Evolutionary conservation across 1,284 basidiomycete species (phyloP), one percentile per base, ranked within the genome.

Genomic region (Apiotrichum siamense): DNA sequence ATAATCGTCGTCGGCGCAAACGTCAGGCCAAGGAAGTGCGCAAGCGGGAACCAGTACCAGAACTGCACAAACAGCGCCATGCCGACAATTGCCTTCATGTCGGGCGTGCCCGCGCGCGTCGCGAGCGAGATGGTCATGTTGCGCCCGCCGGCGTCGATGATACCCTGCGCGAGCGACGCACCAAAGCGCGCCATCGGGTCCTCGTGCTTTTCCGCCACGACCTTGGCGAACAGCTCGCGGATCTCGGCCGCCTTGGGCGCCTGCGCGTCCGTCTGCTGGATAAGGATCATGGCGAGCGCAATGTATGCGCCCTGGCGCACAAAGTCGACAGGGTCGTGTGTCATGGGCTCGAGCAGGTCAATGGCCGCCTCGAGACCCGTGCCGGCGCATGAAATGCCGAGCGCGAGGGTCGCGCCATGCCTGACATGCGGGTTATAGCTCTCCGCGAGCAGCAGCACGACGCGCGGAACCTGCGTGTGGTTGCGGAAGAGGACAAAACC

Each of bases 31-130:
- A 88, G 85, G 62, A 87, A 91, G 66, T 96, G 92, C n/a, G 91
- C 90, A 25, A 97, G 77, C 31, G 93, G 93, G 75, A 92, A 97
- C 93, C 93, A 97, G 72, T 97, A 97, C 93, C 93, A 97, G 76
- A 97, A 97, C 72, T 97, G 93, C 65, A 87, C 89, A 77, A 97
- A 97, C 66, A 97, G 75, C 17, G 86, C 84, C 87, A 97, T 92
- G 25, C 93, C 93, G 35, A 97, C 89, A 56, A 97, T 88, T 3
- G 92, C 89, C 50, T 82, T 87, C 62, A 90, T 92, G 71, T 96
- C 92, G 33, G 70, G 64, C 58, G 86, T 92, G 6, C 93, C 93
- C 6, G 88, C 89, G 55, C 88, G 83, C 64, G 88, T 94, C 68
- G 91, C 86, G 49, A 97, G 77, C 63, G 84, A 90, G 65, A 97